Evolutionary conservation across 371 early-diverging fungal species (phyloP), one percentile per base, ranked within the genome.

Genomic region (Sporodiniella umbellata): DNA sequence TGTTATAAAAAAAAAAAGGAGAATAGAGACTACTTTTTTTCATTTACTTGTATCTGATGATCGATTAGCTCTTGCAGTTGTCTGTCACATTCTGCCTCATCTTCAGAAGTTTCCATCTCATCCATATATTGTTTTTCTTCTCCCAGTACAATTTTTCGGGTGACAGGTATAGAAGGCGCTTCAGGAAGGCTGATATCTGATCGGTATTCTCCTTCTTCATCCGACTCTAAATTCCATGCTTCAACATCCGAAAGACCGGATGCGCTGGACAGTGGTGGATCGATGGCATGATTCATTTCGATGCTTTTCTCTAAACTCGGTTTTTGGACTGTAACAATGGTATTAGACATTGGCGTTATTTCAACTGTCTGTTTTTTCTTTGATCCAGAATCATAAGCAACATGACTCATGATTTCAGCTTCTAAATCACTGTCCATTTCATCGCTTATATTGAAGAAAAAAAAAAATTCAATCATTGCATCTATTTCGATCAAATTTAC

Each of bases 341-440:
- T 21, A 37, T 33, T 4, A 18, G 19, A 8, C 12, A 17, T 11
- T 17, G 47, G 17, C 8, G 12, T 17, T 24, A 28, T 2, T n/a
- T 42, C 7, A 17, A 15, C 7, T 14, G 38, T 18, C 24, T 28
- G 4, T 37, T 45, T 35, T 18, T 40, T 17, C 7, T 33, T n/a
- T 14, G 54, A 18, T 19, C 51, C 53, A 12, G 53, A 23, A 11
- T 30, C 46, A 24, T 55, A 64, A 14, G 58, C 52, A 1, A 51
- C 48, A 45, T 48, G 39, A 24, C 64, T 64, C 59, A 64, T 45
- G 30, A 64, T 64, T 40, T 53, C 55, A 19, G 48, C 59, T 49
- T 64, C 64, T 0, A 55, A 33, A 31, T 64, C 64, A 17, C 64
- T 64, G 37, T 64, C 64, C 40, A 64, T 50, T 6, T 40, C 55